Evolutionary conservation across 805 yeast species (phyloP).

Genomic region (Yarrowia sp.): DNA sequence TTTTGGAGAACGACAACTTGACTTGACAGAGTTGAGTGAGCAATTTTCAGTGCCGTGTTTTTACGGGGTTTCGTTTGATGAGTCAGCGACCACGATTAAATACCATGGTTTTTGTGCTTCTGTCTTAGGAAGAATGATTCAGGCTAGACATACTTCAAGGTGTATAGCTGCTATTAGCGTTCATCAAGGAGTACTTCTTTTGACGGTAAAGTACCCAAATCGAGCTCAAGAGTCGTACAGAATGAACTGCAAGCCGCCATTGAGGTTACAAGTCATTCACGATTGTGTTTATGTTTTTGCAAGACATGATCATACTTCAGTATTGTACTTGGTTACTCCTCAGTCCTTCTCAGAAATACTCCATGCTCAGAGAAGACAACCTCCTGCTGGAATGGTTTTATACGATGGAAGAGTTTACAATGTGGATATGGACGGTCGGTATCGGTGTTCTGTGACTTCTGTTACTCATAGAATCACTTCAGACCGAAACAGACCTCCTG

Average conservation of each 20-base stretch:
- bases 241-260: background rate
- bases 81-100: background rate
- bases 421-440: background rate
- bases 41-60: background rate
- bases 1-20: background rate
- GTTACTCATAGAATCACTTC: background rate
- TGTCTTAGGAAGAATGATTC: background rate
- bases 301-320: background rate
- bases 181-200: background rate
- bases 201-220: constrained; percentile 9
- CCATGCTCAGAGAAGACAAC: background rate
- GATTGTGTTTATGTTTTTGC: background rate
- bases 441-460: background rate
- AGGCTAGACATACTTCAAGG: background rate
- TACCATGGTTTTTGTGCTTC: constrained; percentile 8
- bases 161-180: background rate
- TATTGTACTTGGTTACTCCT: background rate
- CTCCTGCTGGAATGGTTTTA: background rate
- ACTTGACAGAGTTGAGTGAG: background rate
- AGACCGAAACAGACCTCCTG: background rate
- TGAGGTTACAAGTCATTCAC: background rate
- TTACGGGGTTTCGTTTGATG: background rate
- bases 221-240: background rate
- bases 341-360: background rate
- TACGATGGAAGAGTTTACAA: background rate